Base-by-base conservation (phyloP, 495 filamentous ascomycete species). In the Hypoxylon trugodes region DNA sequence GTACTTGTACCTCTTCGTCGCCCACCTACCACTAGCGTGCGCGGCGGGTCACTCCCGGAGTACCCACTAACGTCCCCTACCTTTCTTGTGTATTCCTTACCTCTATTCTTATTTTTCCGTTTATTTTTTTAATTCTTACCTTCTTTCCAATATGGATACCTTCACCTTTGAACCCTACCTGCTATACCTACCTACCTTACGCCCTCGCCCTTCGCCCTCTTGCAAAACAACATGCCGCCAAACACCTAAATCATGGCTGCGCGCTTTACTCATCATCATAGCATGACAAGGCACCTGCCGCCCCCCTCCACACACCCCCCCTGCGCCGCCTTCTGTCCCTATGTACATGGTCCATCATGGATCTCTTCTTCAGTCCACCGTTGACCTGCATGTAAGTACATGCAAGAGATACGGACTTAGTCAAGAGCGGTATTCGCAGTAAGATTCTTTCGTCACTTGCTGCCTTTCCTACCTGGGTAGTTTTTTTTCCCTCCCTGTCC, bases 281-380 rank as follows among this genome's bases (percentile, higher is more conserved):
- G n/a, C n/a, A n/a, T 62, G 70, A 59, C 65, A 70, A 68, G 64
- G 68, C 65, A 66, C 40, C 63, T 63, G 37, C 61, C 61, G 42
- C 55, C 60, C 65, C 65, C 56, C 62, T n/a, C 40, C 40, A 47
- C 33, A 48, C 46, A n/a, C 50, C 52, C 35, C 61, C 63, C 69
- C 66, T 69, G 66, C 66, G 60, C 69, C 66, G 69, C 66, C 59
- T 56, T 67, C 53, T 48, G 28, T 46, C 15, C 26, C 28, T 37
- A 52, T 48, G 64, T 61, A 62, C 53, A n/a, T n/a, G n/a, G n/a
- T n/a, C 45, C 35, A 59, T 47, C 47, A 58, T 59, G 58, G 64
- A 62, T 61, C 47, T 57, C 22, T 51, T 30, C 22, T 46, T 50
- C 37, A 49, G 53, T 40, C 55, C 54, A 61, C 59, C 69, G 61